Base-by-base conservation (phyloP, 108 stramenopile genomes). In the Cyclotella atomus region DNA sequence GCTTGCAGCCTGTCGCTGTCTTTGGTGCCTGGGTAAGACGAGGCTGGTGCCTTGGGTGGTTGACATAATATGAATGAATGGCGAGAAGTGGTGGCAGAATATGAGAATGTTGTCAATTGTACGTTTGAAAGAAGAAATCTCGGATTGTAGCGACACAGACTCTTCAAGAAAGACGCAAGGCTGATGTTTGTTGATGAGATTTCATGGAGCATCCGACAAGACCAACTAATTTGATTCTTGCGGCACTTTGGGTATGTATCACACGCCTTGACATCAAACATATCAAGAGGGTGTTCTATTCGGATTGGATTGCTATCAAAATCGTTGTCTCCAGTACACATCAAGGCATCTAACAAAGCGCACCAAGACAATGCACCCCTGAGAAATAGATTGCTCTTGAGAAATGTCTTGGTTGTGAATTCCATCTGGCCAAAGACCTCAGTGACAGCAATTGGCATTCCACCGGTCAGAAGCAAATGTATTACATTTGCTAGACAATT, bases 281-380 rank as follows among this genome's bases (percentile, higher is more conserved):
- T 21, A 36, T 78, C 63, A 53, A 78, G 7, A 24, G 71, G 71
- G 38, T 62, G 54, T 30, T 71, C 29, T 28, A 79, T 25, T 49
- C 35, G 46, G 36, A 72, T 59, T 20, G 46, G 65, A 35, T 28
- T 32, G 23, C 15, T 27, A 19, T 43, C 47, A 47, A 65, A 65
- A 29, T 65, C 47, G 28, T 73, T 54, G n/a, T n/a, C n/a, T 10
- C 79, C 71, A 34, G 72, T 55, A 10, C 67, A 44, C 71, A 80
- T 59, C 15, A 80, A 54, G 16, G 79, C 71, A 44, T 80, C 71
- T 17, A 80, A 25, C 17, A 80, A 35, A 23, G 67, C 59, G 53
- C 79, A 80, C 79, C 79, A 80, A 27, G 71, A 59, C 41, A 73
- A 64, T 32, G 79, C 71, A 21, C 71, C 79, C 29, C 79, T 66